Evolutionary conservation across 2,329 filamentous ascomycete genomes (phyloP).

Genomic region (Fusarium sp.): DNA sequence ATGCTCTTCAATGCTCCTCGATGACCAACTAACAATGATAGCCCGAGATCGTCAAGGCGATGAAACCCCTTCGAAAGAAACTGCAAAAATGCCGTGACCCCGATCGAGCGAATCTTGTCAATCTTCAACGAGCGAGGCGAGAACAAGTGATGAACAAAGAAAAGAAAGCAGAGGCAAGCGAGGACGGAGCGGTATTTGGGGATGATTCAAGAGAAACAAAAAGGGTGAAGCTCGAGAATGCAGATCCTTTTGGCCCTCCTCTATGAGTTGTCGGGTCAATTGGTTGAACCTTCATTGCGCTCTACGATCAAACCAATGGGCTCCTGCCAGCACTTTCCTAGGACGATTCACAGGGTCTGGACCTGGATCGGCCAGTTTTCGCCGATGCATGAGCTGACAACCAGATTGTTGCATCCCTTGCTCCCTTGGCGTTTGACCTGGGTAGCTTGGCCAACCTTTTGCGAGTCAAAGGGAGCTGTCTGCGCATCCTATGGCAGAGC

Average conservation of each 20-base stretch:
- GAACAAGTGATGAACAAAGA: slow-evolving; percentile 61
- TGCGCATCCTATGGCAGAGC: slow-evolving; percentile 5
- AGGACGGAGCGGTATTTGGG: slow-evolving; percentile 62
- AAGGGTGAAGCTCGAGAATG: slow-evolving; percentile 58
- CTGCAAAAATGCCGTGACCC: slow-evolving; percentile 80
- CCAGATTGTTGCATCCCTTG: slow-evolving; percentile 21
- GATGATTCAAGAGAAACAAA: slow-evolving; percentile 56
- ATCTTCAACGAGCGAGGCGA: slow-evolving; percentile 72
- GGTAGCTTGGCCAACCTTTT: slow-evolving; percentile 8
- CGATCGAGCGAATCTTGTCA: slow-evolving; percentile 77
- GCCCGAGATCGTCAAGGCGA: slow-evolving; percentile 57
- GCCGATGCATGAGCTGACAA: slow-evolving; percentile 29
- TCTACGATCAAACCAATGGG: slow-evolving; percentile 20
- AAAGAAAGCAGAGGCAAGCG: slow-evolving; percentile 54
- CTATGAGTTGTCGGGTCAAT: slow-evolving; percentile 47
- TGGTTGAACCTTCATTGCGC: neutral
- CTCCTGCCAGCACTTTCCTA: slow-evolving; percentile 20
- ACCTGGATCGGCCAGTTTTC: slow-evolving; percentile 20
- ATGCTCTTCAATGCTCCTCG: neutral
- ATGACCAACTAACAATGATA: slow-evolving; percentile 44
- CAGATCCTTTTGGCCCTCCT: slow-evolving; percentile 62
- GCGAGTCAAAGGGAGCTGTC: slow-evolving; percentile 16
- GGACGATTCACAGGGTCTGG: slow-evolving; percentile 6
- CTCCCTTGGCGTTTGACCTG: slow-evolving; percentile 3
- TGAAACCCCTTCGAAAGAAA: slow-evolving; percentile 73